Evolutionary conservation across 768 basidiomycete genomes (phyloP).

Genomic region (Naganishia antarctica): DNA sequence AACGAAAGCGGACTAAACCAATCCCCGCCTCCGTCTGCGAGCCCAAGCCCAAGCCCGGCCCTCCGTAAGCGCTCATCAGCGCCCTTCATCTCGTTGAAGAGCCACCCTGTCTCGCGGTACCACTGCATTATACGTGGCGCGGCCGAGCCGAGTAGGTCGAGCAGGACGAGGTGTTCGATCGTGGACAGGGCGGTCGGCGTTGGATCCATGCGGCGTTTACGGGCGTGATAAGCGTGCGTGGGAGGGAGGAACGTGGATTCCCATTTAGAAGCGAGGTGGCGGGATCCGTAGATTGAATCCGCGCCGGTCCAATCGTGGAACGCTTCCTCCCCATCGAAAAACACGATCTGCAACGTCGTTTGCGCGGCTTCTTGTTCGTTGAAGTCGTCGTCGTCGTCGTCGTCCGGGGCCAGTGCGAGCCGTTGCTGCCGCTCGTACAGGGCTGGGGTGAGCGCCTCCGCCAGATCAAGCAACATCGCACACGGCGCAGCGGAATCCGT

Average conservation of each 20-base stretch:
- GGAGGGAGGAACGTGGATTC: constrained; percentile 58
- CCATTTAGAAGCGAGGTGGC: constrained; percentile 88
- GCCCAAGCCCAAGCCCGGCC: constrained; percentile 55
- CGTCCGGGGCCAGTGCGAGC: constrained; percentile 57
- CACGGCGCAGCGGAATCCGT: constrained; percentile 96
- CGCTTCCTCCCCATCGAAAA: constrained; percentile 98
- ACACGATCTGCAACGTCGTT: constrained; percentile 83
- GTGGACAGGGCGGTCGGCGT: constrained; percentile 64
- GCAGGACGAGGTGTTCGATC: constrained; percentile 84
- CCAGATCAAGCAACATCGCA: constrained; percentile 87
- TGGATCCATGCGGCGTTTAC: constrained; percentile 51
- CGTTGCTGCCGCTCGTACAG: constrained; percentile 51
- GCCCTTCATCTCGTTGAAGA: constrained; percentile 70
- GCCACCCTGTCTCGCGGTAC: constrained; percentile 84
- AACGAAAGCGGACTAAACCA: constrained; percentile 37
- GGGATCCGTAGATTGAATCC: constrained; percentile 92
- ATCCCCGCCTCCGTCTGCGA: constrained; percentile 29
- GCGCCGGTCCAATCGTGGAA: constrained; percentile 80
- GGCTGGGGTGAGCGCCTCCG: constrained; percentile 65
- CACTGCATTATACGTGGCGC: constrained; percentile 72
- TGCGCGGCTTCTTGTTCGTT: constrained; percentile 66
- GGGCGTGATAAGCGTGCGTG: constrained; percentile 57
- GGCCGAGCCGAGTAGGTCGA: constrained; percentile 81
- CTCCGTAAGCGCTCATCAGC: constrained; percentile 69
- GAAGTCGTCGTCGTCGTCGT: constrained; percentile 56